These are phyloP conservation scores for Pseudonitzschia delicatissima DNA, from an alignment of 108 stramenopile genomes.

Conservation along the genomic window DNA sequence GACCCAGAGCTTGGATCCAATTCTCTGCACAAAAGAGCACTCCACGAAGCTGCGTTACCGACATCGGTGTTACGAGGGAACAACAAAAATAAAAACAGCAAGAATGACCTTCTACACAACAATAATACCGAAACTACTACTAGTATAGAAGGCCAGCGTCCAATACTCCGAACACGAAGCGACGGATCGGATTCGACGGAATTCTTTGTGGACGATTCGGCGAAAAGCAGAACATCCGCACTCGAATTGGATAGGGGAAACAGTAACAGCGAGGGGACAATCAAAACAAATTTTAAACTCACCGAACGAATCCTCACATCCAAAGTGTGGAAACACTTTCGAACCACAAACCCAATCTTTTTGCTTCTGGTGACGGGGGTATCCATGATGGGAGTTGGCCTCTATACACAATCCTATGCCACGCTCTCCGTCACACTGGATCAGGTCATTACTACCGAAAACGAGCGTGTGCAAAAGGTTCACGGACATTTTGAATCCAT, in stretches of 20 bases:
- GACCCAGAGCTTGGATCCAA: background rate
- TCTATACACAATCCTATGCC: slow-evolving; percentile 23
- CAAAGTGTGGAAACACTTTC: background rate
- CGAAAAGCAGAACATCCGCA: background rate
- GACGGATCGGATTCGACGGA: background rate
- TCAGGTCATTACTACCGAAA: slow-evolving; percentile 13
- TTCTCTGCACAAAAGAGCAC: background rate
- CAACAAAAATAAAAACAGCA: no score
- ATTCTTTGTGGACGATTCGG: background rate
- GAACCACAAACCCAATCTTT: slow-evolving; percentile 15
- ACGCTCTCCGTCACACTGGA: slow-evolving; percentile 18
- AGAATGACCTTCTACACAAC: no score
- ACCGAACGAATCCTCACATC: background rate
- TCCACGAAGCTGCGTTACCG: background rate
- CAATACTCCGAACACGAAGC: background rate
- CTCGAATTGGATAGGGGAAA: background rate
- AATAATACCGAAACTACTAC: no score
- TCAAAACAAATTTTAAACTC: background rate
- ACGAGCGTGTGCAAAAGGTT: slow-evolving; percentile 2
- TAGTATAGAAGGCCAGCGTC: no score
- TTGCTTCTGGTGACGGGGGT: background rate
- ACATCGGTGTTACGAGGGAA: background rate
- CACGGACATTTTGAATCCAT: slow-evolving; percentile 14
- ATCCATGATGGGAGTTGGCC: slow-evolving; percentile 14
- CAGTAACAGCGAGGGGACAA: background rate